A percentile compares a stretch with the other conserved stretches of the same genome.
These are phyloP conservation scores for Pseudoneurospora amorphoporcata DNA, from an alignment of 495 filamentous ascomycete species.

Conservation along the genomic window DNA sequence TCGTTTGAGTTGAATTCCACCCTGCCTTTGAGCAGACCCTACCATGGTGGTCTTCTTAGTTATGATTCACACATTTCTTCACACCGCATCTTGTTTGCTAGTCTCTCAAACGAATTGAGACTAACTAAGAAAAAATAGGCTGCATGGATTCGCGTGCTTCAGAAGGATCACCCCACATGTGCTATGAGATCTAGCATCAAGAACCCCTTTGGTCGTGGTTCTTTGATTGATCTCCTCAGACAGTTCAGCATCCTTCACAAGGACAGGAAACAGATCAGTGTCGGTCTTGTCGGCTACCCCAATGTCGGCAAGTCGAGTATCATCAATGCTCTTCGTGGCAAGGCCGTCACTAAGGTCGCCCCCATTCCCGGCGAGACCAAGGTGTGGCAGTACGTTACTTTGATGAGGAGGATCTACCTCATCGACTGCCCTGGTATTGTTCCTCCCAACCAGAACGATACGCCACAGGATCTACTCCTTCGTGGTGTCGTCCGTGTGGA, in stretches of 20 bases:
- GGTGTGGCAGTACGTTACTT: slow-evolving; percentile 74
- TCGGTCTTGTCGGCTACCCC: slow-evolving; percentile 73
- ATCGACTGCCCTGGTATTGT: slow-evolving; percentile 97
- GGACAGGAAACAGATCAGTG: slow-evolving; percentile 83
- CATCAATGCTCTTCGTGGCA: slow-evolving; percentile 85
- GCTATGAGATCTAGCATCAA: slow-evolving; percentile 89
- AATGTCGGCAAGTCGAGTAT: slow-evolving; percentile 79
- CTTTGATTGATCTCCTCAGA: slow-evolving; percentile 62
- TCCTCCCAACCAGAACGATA: slow-evolving; percentile 74
- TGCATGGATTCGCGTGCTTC: slow-evolving; percentile 23
- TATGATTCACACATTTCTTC: slow-evolving; percentile 82
- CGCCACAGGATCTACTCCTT: slow-evolving; percentile 79
- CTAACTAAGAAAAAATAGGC: slow-evolving; percentile 15
- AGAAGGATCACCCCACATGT: slow-evolving; percentile 75
- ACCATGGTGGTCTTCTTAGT: slow-evolving; percentile 87
- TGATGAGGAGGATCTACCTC: slow-evolving; percentile 95
- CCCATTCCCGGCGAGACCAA: slow-evolving; percentile 95
- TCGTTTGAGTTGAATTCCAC: slow-evolving; percentile 80
- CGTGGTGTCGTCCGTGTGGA: slow-evolving; percentile 88
- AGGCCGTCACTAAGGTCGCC: slow-evolving; percentile 89
- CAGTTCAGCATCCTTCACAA: slow-evolving; percentile 90
- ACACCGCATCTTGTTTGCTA: slow-evolving; percentile 4
- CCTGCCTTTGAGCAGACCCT: slow-evolving; percentile 8
- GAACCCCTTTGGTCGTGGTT: slow-evolving; percentile 67
- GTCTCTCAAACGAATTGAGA: background rate